Conservation (phyloP, 140 eudicot genomes). For the Ambrosia hybrid region DNA sequence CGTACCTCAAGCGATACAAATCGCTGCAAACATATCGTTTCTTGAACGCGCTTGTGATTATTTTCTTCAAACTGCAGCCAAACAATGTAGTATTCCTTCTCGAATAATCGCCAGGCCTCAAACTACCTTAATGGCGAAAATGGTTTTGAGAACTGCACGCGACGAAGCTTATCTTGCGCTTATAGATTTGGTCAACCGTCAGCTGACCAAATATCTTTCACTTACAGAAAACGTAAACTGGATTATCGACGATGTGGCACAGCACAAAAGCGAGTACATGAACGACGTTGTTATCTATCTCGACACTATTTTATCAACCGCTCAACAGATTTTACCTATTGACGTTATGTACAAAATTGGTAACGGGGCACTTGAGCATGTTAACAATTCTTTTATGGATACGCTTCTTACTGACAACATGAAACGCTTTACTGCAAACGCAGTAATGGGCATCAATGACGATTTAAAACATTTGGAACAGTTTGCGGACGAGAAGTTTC, state of each 20-base stretch:
- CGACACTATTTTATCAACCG: conserved; percentile 76
- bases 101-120: conserved; percentile 70
- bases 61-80: conserved; percentile 81
- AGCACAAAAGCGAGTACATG: conserved; percentile 59
- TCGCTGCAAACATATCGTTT: conserved; percentile 74
- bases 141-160: conserved; percentile 64
- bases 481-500: conserved; percentile 85
- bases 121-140: conserved; percentile 59
- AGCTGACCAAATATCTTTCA: conserved; percentile 67
- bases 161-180: conserved; percentile 75
- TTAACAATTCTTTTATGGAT: conserved; percentile 63
- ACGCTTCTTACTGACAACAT: conserved; percentile 75
- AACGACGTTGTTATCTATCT: conserved; percentile 71
- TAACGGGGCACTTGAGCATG: conserved; percentile 86
- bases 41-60: conserved; percentile 85
- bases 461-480: conserved; percentile 67
- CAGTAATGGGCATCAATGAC: conserved; percentile 63
- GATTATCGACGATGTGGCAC: conserved; percentile 73
- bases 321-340: conserved; percentile 82
- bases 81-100: conserved; percentile 74
- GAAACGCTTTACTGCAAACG: conserved; percentile 80
- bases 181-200: conserved; percentile 59
- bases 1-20: conserved; percentile 88
- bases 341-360: conserved; percentile 88
- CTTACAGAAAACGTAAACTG: conserved; percentile 73